Percentiles rank a stretch among this genome's conserved stretches.
Conservation (phyloP, 2,329 filamentous ascomycete species). For the Neofusicoccum cordaticola region DNA sequence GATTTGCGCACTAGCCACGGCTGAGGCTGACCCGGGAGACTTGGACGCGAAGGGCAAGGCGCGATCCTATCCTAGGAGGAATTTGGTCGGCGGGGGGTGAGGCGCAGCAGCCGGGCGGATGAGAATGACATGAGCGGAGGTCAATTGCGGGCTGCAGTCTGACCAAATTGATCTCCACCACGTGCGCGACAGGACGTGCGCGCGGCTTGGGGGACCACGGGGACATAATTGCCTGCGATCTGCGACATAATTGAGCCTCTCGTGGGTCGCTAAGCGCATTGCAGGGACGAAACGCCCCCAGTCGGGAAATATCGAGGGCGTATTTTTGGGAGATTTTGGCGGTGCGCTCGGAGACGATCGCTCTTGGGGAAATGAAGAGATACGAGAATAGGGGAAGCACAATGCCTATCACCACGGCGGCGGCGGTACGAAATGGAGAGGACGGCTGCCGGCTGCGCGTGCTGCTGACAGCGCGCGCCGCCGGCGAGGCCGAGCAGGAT, state of each 20-base stretch:
- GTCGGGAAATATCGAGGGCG: conserved; percentile 6
- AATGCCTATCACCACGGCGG: neutral
- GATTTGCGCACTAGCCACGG: conserved; percentile 17
- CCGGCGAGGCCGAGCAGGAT: conserved; percentile 3
- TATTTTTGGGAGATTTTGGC: conserved; percentile 8
- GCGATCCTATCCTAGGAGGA: neutral
- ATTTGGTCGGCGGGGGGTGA: conserved; percentile 10
- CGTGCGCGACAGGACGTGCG: conserved; percentile 10
- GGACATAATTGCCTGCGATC: neutral
- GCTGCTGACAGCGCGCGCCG: neutral
- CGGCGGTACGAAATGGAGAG: neutral
- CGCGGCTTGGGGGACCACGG: neutral
- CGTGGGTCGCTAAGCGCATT: neutral
- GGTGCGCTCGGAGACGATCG: conserved; percentile 3
- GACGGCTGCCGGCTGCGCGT: neutral
- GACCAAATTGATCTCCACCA: conserved; percentile 12
- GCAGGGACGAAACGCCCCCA: neutral
- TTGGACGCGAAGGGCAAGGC: neutral
- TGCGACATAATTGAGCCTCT: conserved; percentile 2
- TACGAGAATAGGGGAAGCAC: conserved; percentile 12
- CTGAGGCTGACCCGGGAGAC: conserved; percentile 15
- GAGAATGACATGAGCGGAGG: conserved; percentile 13
- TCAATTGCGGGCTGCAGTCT: neutral
- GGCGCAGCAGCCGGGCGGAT: conserved; percentile 12
- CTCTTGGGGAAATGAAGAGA: conserved; percentile 10